phyloP scores from a whole-genome alignment of 2,329 filamentous ascomycete genomes.

The Cryphonectria nitschkei region DNA sequence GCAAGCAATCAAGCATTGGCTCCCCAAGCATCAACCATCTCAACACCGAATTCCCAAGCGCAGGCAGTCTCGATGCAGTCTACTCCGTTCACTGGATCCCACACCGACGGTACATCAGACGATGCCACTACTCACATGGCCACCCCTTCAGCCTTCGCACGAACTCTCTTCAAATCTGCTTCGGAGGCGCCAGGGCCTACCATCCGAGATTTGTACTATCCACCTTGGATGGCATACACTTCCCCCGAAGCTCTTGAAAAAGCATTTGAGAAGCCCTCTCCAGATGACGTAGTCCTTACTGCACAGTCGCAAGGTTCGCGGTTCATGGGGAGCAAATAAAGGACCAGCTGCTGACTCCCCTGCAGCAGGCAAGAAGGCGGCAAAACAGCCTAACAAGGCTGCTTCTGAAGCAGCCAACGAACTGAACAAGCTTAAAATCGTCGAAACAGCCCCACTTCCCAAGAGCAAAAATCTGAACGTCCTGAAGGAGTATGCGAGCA shows the following conservation, averaged over 20 bases:
- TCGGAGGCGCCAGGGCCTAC: conserved; percentile 30
- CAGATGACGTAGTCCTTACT: conserved; percentile 84
- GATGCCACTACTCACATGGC: conserved; percentile 24
- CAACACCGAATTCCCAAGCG: background rate
- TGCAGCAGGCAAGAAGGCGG: conserved; percentile 56
- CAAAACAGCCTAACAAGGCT: conserved; percentile 43
- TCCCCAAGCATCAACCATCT: background rate
- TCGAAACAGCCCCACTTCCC: conserved; percentile 57
- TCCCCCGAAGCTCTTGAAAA: conserved; percentile 50
- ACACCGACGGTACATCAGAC: conserved; percentile 9
- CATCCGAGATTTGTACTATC: conserved; percentile 40
- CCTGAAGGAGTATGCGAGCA: conserved; percentile 75
- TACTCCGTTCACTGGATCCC: background rate
- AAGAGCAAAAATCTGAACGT: conserved; percentile 85
- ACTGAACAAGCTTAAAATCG: conserved; percentile 45
- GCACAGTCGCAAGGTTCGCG: conserved; percentile 89
- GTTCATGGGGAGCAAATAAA: conserved; percentile 53
- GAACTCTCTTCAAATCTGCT: conserved; percentile 52
- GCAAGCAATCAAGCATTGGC: background rate
- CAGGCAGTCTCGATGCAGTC: background rate
- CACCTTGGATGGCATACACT: conserved; percentile 56
- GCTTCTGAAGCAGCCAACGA: conserved; percentile 42
- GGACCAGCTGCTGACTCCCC: conserved; percentile 55
- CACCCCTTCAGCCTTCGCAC: conserved; percentile 61
- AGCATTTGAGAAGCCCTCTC: conserved; percentile 83